Percentiles rank a stretch among this genome's conserved stretches.
phyloP scores from a whole-genome alignment of 306 rosid species.

The Cyamopsis tetragonoloba region DNA sequence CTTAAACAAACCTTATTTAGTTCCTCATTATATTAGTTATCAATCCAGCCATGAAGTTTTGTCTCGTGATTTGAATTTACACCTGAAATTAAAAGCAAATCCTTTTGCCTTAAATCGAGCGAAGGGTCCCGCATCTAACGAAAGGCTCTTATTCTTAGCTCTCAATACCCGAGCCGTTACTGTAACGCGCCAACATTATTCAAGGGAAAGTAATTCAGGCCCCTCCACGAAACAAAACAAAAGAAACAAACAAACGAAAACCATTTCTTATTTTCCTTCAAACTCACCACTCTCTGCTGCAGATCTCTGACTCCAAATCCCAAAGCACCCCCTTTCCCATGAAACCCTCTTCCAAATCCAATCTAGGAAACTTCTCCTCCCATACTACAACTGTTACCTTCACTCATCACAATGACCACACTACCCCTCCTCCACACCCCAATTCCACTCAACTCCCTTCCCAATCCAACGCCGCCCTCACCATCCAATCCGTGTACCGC shows the following conservation, averaged over 20 bases:
- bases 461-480: constrained; percentile 46
- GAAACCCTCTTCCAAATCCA: constrained; percentile 40
- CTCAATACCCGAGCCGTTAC: neutral
- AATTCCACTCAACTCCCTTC: constrained; percentile 41
- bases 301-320: neutral
- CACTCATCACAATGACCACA: constrained; percentile 46
- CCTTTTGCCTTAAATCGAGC: neutral
- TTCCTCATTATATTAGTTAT: neutral
- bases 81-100: neutral
- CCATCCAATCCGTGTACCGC: constrained; percentile 73
- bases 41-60: neutral
- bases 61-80: neutral
- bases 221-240: no score
- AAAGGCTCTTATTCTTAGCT: neutral
- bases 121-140: constrained; percentile 16
- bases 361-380: constrained; percentile 26
- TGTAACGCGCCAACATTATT: constrained; percentile 41
- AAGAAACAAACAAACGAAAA: neutral
- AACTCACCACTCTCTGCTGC: neutral
- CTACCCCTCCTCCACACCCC: constrained; percentile 37
- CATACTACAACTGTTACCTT: constrained; percentile 41
- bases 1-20: neutral
- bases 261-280: neutral
- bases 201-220: neutral
- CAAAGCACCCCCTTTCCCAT: neutral